A percentile compares a stretch with the other conserved stretches of the same genome.
Evolutionary conservation across 148 eudicot species (phyloP).

Genomic region (Beta vulgaris): DNA sequence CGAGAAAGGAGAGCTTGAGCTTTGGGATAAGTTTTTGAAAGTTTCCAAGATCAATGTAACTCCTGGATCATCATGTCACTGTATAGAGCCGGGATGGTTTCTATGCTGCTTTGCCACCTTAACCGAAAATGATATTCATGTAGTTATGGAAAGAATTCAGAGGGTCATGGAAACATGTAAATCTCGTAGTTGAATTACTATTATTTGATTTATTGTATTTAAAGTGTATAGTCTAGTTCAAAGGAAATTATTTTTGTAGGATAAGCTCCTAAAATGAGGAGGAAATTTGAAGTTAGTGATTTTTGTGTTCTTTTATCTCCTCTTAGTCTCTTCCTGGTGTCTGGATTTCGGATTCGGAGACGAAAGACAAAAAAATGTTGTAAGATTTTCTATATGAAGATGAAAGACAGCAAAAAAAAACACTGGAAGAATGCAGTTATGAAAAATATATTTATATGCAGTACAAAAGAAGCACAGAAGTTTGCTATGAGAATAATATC

Average conservation of each 20-base stretch:
- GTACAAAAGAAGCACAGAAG: background rate
- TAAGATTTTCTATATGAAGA: background rate
- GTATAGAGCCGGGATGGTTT: conserved; percentile 98
- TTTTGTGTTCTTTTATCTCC: conserved; percentile 15
- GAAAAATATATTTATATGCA: too few relatives aligned
- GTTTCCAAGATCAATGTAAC: conserved; percentile 62
- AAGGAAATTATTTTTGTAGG: conserved; percentile 14
- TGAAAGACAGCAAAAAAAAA: too few relatives aligned
- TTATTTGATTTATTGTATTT: conserved; percentile 32
- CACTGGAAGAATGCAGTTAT: background rate
- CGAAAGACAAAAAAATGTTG: background rate
- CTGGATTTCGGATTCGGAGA: background rate
- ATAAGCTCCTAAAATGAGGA: conserved; percentile 6
- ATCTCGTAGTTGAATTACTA: conserved; percentile 39
- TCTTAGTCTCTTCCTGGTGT: background rate
- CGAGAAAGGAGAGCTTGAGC: conserved; percentile 89
- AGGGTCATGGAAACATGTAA: conserved; percentile 49
- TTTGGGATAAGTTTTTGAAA: conserved; percentile 86
- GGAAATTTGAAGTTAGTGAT: conserved; percentile 6
- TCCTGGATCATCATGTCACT: conserved; percentile 88
- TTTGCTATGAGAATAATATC: background rate
- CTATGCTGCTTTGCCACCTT: conserved; percentile 61
- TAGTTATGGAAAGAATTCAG: conserved; percentile 64
- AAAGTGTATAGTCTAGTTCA: conserved; percentile 29
- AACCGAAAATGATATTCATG: conserved; percentile 56